Percentiles rank a stretch among this genome's conserved stretches.
phyloP scores from a whole-genome alignment of 495 filamentous ascomycete genomes.

The Neurospora intermedia region DNA sequence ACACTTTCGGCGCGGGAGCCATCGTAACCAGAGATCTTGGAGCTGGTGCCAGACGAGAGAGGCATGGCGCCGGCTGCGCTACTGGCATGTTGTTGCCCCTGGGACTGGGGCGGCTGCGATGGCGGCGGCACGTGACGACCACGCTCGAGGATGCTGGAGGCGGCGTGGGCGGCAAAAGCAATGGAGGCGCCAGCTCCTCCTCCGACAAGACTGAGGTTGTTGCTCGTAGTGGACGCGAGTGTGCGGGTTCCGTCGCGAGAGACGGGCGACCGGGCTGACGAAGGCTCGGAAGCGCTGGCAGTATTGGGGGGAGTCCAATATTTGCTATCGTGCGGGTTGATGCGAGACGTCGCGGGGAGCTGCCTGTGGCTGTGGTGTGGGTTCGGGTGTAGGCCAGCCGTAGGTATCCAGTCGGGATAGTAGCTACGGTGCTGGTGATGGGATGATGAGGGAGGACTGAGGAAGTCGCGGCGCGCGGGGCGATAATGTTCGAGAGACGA shows the following conservation, averaged over 20 bases:
- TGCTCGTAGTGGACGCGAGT: conserved; percentile 2
- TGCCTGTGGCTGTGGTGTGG: conserved; percentile 23
- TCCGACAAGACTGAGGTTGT: conserved; percentile 10
- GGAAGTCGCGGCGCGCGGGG: background rate
- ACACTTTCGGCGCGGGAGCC: conserved; percentile 29
- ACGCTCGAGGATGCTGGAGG: conserved; percentile 16
- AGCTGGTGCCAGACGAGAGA: conserved; percentile 18
- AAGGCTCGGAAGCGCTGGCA: conserved; percentile 19
- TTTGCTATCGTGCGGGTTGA: conserved; percentile 23
- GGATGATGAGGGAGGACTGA: background rate
- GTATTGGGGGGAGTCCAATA: conserved; percentile 10
- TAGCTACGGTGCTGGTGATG: conserved; percentile 9
- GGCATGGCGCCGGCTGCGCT: conserved; percentile 17
- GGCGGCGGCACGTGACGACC: background rate
- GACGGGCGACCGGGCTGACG: conserved; percentile 19
- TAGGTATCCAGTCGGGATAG: conserved; percentile 19
- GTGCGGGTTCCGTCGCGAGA: conserved; percentile 6
- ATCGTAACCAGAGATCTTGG: conserved; percentile 10
- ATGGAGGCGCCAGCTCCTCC: conserved; percentile 4
- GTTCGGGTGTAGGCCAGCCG: conserved; percentile 11
- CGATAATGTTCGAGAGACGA: background rate
- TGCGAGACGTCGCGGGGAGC: conserved; percentile 24
- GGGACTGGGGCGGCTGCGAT: background rate
- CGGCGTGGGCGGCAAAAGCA: conserved; percentile 3
- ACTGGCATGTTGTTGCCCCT: conserved; percentile 23